Evolutionary conservation across 2,329 filamentous ascomycete species (phyloP).

Genomic region (Elsinoe fawcettii): DNA sequence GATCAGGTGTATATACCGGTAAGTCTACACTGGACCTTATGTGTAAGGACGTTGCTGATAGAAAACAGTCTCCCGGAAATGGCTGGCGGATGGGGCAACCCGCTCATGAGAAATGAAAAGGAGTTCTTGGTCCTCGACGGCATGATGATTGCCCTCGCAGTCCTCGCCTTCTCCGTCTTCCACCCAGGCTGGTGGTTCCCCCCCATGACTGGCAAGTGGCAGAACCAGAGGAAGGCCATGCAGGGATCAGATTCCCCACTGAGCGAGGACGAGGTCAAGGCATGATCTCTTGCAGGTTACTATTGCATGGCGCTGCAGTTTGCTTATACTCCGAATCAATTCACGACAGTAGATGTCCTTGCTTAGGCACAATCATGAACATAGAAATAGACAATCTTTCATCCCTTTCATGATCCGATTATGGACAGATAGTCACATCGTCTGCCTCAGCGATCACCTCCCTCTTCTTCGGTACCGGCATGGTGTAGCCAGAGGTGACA

Average conservation of each 20-base stretch:
- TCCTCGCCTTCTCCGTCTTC: constrained; percentile 10
- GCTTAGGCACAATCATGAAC: background rate
- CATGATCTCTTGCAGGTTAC: background rate
- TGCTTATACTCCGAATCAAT: background rate
- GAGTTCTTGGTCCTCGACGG: constrained; percentile 44
- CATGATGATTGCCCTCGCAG: constrained; percentile 10
- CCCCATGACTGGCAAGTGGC: constrained; percentile 13
- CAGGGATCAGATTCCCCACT: background rate
- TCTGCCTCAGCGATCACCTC: constrained; percentile 1
- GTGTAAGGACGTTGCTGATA: constrained; percentile 5
- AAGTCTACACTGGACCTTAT: background rate
- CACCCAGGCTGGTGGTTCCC: constrained; percentile 15
- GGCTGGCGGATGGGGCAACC: constrained; percentile 43
- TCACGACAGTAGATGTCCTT: background rate
- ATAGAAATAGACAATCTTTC: constrained; percentile 10
- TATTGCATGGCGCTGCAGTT: background rate
- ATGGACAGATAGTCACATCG: constrained; percentile 5
- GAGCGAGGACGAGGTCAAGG: background rate
- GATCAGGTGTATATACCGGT: constrained; percentile 56
- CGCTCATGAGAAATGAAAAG: constrained; percentile 39
- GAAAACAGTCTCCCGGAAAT: constrained; percentile 40
- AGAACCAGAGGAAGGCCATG: constrained; percentile 3
- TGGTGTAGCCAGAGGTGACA: background rate
- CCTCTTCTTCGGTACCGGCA: background rate
- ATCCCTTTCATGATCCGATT: background rate